Conservation (phyloP, 495 filamentous ascomycete species). For the Penicillium canescens region DNA sequence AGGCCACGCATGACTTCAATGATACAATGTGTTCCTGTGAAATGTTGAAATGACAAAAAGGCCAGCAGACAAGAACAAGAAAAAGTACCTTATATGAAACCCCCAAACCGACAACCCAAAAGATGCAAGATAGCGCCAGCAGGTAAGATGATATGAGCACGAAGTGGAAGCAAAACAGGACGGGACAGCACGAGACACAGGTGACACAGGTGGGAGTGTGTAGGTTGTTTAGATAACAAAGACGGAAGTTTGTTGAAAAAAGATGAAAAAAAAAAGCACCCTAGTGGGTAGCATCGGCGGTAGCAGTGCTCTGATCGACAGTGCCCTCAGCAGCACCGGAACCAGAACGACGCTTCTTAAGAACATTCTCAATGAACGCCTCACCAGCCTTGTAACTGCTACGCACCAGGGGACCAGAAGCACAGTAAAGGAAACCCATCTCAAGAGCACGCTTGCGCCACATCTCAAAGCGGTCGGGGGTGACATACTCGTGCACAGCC, state of each 20-base stretch:
- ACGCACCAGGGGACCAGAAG: slow-evolving; percentile 86
- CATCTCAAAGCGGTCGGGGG: slow-evolving; percentile 83
- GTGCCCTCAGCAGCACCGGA: slow-evolving; percentile 22
- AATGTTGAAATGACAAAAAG: slow-evolving; percentile 12
- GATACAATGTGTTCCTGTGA: slow-evolving; percentile 12
- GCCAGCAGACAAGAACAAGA: neutral
- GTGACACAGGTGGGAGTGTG: neutral
- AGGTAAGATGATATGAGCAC: slow-evolving; percentile 5
- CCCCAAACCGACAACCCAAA: slow-evolving; percentile 14
- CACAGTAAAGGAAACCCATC: slow-evolving; percentile 95
- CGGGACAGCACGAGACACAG: neutral
- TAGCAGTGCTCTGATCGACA: slow-evolving; percentile 19
- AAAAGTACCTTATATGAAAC: slow-evolving; percentile 9
- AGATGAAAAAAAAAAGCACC: slow-evolving; percentile 2
- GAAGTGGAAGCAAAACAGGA: neutral
- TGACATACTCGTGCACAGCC: slow-evolving; percentile 91
- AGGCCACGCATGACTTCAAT: slow-evolving; percentile 6
- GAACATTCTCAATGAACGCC: slow-evolving; percentile 97
- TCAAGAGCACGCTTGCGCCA: slow-evolving; percentile 90
- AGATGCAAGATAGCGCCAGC: slow-evolving; percentile 25
- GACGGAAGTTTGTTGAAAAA: slow-evolving; percentile 5
- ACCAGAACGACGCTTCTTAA: slow-evolving; percentile 74
- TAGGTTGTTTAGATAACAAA: neutral
- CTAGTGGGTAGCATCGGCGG: slow-evolving; percentile 31
- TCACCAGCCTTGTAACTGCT: slow-evolving; percentile 97